phyloP scores from a whole-genome alignment of 1,139 yeast genomes.

The Kodamaea arcana region DNA sequence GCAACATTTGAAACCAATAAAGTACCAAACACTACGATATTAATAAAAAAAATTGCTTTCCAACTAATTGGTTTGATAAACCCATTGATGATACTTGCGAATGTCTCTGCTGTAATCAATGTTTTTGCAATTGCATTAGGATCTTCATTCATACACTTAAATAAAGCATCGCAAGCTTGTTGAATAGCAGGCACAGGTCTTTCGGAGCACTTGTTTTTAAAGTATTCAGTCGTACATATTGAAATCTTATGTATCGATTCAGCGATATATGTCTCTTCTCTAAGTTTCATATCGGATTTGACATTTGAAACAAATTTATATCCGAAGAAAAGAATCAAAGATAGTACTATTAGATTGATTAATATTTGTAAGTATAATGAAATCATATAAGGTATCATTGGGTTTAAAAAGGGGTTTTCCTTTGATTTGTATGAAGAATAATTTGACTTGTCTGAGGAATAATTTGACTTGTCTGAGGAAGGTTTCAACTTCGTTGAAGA shows the following conservation, averaged over 20 bases:
- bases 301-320: constrained; percentile 57
- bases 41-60: constrained; percentile 59
- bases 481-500: too few species aligned
- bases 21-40: constrained; percentile 40
- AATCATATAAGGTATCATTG: constrained; percentile 60
- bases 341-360: constrained; percentile 58
- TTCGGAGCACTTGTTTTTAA: constrained; percentile 61
- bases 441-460: too few species aligned
- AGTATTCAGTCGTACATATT: constrained; percentile 65
- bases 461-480: too few species aligned
- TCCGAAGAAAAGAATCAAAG: constrained; percentile 52
- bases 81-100: constrained; percentile 78
- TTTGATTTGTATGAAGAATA: too few species aligned
- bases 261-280: constrained; percentile 59
- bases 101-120: constrained; percentile 71
- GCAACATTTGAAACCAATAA: constrained; percentile 38
- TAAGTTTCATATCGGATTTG: constrained; percentile 64
- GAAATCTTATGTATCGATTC: constrained; percentile 65
- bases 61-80: constrained; percentile 71
- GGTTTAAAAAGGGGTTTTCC: constrained; percentile 27
- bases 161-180: constrained; percentile 70
- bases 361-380: constrained; percentile 69
- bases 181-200: constrained; percentile 66
- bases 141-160: constrained; percentile 80
- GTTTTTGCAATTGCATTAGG: constrained; percentile 78